Base-by-base conservation (phyloP, 2,329 filamentous ascomycete genomes). In the Verticillium tricorpus region DNA sequence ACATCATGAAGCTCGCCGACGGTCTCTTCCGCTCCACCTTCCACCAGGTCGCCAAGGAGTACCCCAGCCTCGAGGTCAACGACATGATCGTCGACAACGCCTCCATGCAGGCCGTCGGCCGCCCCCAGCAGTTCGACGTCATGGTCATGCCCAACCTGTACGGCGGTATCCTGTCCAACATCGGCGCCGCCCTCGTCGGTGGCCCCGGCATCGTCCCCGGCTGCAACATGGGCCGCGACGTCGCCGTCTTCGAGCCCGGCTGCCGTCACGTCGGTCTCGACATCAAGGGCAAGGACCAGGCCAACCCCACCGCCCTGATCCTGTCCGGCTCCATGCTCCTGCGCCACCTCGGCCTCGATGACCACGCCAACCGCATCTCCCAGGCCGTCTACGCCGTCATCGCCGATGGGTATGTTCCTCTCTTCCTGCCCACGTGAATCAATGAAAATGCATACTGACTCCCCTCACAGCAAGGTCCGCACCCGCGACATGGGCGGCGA, bases 41-140 rank as follows among this genome's bases (percentile, higher is more conserved):
- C 86, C 92, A 96, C 84, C 85, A 89, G 73, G 89, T 95, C 69
- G 91, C 93, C 69, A 91, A 96, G 83, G 92, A 97, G 78, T 99
- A 95, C 83, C 94, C 95, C 64, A 96, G 92, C 66, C 85, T 99
- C 71, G 91, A 97, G 84, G 90, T 89, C 76, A 96, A 96, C 84
- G 95, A 99, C 82, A 97, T 99, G 94, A 99, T 99, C 78, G 95
- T 99, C 80, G 95, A 99, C 83, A 99, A 99, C 80, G 95, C 95
- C 73, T 96, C 92, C 74, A 99, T 99, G 95, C 95, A 99, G 85
- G 96, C 93, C 76, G 95, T 99, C 70, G 93, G 92, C 69, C 86
- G 88, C 69, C 95, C 95, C 66, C 95, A 98, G 82, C 95, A 99
- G 81, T 99, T 99, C 76, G 95, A 99, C 78, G 95, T 99, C 72